phyloP scores from a whole-genome alignment of 2,329 filamentous ascomycete genomes.

The Fusarium sublunatum region DNA sequence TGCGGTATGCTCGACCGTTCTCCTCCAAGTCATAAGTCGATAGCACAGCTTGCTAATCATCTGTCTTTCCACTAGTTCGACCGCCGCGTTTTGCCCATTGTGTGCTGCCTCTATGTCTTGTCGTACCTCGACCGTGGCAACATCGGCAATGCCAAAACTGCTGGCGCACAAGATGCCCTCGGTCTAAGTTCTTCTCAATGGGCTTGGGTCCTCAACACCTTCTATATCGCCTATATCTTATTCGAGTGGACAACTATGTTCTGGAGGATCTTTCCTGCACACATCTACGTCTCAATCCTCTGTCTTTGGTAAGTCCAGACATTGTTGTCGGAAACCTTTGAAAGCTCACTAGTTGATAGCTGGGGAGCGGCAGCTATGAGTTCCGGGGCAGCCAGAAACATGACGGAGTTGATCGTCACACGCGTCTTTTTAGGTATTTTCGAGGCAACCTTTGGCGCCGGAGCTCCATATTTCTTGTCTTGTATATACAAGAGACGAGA shows the following conservation, averaged over 20 bases:
- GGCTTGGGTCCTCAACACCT: constrained; percentile 40
- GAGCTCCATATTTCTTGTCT: constrained; percentile 33
- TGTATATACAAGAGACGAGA: constrained; percentile 29
- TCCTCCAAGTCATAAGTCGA: accelerated
- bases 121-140: constrained; percentile 40
- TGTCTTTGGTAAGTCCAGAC: constrained; percentile 27
- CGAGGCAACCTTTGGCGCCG: constrained; percentile 36
- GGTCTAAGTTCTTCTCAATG: constrained; percentile 20
- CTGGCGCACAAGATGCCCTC: constrained; percentile 28
- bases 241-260: constrained; percentile 41
- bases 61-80: constrained; percentile 24
- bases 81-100: constrained; percentile 25
- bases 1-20: background rate
- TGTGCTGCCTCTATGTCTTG: constrained; percentile 37
- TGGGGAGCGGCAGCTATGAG: constrained; percentile 38
- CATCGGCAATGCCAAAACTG: constrained; percentile 39
- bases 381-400: constrained; percentile 20
- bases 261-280: constrained; percentile 36
- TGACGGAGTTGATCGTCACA: constrained; percentile 17
- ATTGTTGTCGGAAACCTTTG: too few species aligned
- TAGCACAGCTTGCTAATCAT: too few species aligned
- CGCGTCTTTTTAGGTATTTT: constrained; percentile 27
- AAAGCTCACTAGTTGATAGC: background rate
- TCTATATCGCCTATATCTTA: constrained; percentile 33
- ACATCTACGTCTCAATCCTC: constrained; percentile 22